Evolutionary conservation across 2,329 filamentous ascomycete genomes (phyloP), one percentile per base, ranked within the genome.

Genomic region (Penicillium fuscoglaucum): DNA sequence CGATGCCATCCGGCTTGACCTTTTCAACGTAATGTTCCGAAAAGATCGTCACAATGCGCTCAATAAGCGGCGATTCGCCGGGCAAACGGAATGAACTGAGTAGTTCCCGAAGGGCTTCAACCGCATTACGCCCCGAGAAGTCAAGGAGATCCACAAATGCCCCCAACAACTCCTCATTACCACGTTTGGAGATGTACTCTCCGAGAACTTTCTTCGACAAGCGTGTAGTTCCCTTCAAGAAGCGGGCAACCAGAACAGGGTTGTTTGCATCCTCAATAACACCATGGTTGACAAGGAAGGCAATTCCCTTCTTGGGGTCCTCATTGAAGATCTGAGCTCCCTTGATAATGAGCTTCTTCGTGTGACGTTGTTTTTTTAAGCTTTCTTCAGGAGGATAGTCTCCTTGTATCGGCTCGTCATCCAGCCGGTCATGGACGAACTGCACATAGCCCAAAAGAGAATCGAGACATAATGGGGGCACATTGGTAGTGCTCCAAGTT

Each of bases 401-500:
- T 53, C 89, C 86, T 12, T 77, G 79, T 2, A 78, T 73, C 0
- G 90, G 86, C 28, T 85, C 79, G 53, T 95, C 85, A 51, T 96
- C 85, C 19, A 98, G 78, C 55, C 95, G 85, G 72, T 96, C 92
- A 1, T 91, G 90, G 64, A 99, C 89, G 64, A 91, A 96, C 70
- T 97, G 93, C 35, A 99, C 86, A 68, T 93, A 98, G 17, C 91
- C 88, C 26, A 99, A 81, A 12, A 99, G 80, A 10, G 95, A 92
- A 76, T 99, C 95, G 24, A 99, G 81, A 69, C 95, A 99, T 3
- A 99, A 80, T 0, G 95, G 95, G 17, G 95, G 95, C 1, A 99
- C 96, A 71, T 96, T 99, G 6, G 93, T 97, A 12, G 95, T 99
- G 74, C 96, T 99, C 95, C 95, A 99, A 6, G 93, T 97, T 6